A percentile compares a stretch with the other conserved stretches of the same genome.
Conservation (phyloP, 1,284 basidiomycete genomes). For the Taiwanofungus camphoratus region DNA sequence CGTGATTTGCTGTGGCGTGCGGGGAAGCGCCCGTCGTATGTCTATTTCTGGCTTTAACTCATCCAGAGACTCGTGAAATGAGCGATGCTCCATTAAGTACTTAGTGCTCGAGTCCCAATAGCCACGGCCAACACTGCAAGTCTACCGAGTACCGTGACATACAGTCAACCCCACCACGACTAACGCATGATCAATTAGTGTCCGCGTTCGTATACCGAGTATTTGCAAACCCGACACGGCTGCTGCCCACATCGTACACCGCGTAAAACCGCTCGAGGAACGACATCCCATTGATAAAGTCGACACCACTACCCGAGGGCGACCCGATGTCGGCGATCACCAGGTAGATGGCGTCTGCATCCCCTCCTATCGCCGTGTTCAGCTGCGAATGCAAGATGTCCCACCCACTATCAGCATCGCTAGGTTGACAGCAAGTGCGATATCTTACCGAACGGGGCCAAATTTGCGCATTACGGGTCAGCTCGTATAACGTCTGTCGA, state of each 20-base stretch:
- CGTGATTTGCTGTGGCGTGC: no score
- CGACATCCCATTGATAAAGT: constrained; percentile 28
- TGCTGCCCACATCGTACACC: constrained; percentile 52
- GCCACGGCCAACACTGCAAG: no score
- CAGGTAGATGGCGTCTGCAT: constrained; percentile 21
- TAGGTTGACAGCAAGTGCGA: background rate
- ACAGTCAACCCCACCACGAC: no score
- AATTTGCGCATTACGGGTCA: constrained; percentile 11
- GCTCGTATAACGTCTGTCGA: constrained; percentile 7
- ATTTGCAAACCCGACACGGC: constrained; percentile 38
- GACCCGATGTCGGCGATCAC: constrained; percentile 21
- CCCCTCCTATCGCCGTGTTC: constrained; percentile 26
- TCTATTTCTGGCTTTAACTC: no score
- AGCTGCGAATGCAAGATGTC: constrained; percentile 27
- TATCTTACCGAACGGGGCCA: constrained; percentile 7
- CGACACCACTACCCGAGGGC: constrained; percentile 19
- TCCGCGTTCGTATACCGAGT: constrained; percentile 34
- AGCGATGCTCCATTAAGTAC: no score
- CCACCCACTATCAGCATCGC: background rate
- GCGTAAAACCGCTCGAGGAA: constrained; percentile 56
- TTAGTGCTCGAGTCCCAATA: no score
- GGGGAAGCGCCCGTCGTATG: no score
- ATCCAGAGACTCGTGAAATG: no score
- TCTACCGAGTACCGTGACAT: no score
- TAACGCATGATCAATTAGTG: constrained; percentile 36